Evolutionary conservation across 192 early-diverging fungal genomes (phyloP).

Genomic region (Mortierella hygrophila): DNA sequence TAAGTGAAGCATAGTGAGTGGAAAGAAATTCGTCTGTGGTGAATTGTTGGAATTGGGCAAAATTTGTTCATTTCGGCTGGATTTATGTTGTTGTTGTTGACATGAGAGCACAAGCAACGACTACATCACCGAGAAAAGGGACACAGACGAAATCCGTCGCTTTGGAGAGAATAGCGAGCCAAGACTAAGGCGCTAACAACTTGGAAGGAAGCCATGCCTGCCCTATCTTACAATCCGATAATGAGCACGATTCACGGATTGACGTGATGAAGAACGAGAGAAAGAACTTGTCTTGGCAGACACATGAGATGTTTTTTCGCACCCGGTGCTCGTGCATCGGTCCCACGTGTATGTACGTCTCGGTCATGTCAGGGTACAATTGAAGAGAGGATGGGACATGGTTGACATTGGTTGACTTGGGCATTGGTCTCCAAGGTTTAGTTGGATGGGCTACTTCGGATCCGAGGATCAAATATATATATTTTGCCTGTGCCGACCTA

Average conservation of each 20-base stretch:
- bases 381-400: background rate
- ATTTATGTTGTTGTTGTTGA: background rate
- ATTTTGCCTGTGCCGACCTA: background rate
- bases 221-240: background rate
- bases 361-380: background rate
- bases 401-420: background rate
- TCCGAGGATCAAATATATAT: background rate
- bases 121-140: background rate
- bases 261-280: background rate
- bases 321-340: background rate
- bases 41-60: background rate
- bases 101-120: background rate
- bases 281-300: constrained; percentile 22
- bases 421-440: background rate
- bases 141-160: background rate
- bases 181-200: background rate
- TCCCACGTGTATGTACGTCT: background rate
- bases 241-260: background rate
- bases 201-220: background rate
- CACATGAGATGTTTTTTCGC: constrained; percentile 7
- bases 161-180: background rate
- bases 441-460: background rate
- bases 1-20: background rate
- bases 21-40: background rate
- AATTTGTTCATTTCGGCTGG: background rate